These are phyloP conservation scores for Penicillium waksmanii DNA, from an alignment of 495 filamentous ascomycete genomes.

Conservation along the genomic window DNA sequence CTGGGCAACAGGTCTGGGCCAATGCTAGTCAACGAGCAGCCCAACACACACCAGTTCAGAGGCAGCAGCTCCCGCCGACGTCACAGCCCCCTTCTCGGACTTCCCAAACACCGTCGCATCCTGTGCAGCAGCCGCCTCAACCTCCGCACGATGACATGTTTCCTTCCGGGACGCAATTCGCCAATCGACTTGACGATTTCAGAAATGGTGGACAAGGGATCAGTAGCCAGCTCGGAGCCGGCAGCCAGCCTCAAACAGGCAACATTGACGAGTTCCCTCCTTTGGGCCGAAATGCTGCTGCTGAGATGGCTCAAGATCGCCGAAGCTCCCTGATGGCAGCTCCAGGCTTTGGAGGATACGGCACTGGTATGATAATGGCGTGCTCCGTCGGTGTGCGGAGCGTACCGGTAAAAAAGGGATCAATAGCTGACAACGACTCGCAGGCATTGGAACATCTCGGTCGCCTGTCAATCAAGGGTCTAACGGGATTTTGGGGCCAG, in stretches of 20 bases:
- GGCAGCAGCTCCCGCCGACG: conserved; percentile 62
- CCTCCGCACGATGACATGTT: conserved; percentile 60
- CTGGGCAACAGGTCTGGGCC: conserved; percentile 69
- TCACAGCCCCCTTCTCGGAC: conserved; percentile 51
- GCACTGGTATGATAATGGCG: conserved; percentile 40
- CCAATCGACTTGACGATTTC: conserved; percentile 60
- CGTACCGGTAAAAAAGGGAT: conserved; percentile 1
- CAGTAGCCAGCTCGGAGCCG: conserved; percentile 55
- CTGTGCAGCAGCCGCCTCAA: conserved; percentile 63
- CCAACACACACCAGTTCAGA: conserved; percentile 66
- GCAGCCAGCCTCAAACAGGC: conserved; percentile 65
- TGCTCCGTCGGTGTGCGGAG: conserved; percentile 22
- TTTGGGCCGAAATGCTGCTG: conserved; percentile 69
- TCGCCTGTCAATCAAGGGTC: conserved; percentile 46
- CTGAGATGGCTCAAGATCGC: conserved; percentile 72
- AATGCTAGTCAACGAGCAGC: conserved; percentile 58
- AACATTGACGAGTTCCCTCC: conserved; percentile 86
- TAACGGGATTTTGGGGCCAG: conserved; percentile 45
- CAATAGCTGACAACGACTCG: conserved; percentile 21
- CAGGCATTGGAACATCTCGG: conserved; percentile 45
- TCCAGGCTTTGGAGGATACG: conserved; percentile 63
- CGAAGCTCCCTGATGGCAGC: conserved; percentile 65
- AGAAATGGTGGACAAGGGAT: conserved; percentile 64
- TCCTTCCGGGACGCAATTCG: conserved; percentile 55
- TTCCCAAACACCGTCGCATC: conserved; percentile 55